These are phyloP conservation scores for Nicotiana otophora DNA, from an alignment of 257 asterid species.

Conservation along the genomic window DNA sequence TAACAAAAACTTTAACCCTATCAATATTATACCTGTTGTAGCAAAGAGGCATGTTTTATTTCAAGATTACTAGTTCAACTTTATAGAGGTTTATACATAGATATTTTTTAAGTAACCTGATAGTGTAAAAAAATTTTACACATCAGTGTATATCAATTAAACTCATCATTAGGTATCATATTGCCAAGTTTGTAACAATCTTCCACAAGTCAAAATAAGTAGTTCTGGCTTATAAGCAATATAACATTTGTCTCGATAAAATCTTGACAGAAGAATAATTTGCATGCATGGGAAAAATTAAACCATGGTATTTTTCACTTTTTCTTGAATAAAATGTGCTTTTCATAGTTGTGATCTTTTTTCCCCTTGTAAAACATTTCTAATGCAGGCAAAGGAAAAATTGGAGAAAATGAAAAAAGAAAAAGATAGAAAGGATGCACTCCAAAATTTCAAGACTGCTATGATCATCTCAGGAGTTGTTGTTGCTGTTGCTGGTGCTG, in stretches of 20 bases:
- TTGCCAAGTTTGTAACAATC: too few species aligned
- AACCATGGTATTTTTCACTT: neutral
- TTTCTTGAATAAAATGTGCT: neutral
- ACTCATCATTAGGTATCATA: too few species aligned
- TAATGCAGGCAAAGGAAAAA: conserved; percentile 32
- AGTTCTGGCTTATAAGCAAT: too few species aligned
- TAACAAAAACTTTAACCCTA: too few species aligned
- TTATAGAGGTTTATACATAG: too few species aligned
- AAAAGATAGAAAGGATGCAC: conserved; percentile 43
- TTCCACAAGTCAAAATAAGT: too few species aligned
- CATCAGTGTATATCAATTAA: too few species aligned
- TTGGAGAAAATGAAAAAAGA: conserved; percentile 27
- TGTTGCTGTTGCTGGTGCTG: conserved; percentile 67
- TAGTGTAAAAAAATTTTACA: too few species aligned
- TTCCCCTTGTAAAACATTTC: neutral
- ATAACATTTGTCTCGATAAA: neutral
- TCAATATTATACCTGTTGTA: too few species aligned
- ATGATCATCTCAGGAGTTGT: conserved; percentile 57
- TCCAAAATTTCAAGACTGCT: conserved; percentile 52
- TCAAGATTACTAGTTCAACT: too few species aligned
- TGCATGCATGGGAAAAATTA: neutral
- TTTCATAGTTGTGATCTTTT: neutral
- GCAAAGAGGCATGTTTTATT: too few species aligned
- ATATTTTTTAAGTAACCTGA: too few species aligned
- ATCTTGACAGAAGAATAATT: neutral